These are phyloP conservation scores for Phylloporus rhodoxanthus DNA, from an alignment of 768 basidiomycete species.

Conservation along the genomic window DNA sequence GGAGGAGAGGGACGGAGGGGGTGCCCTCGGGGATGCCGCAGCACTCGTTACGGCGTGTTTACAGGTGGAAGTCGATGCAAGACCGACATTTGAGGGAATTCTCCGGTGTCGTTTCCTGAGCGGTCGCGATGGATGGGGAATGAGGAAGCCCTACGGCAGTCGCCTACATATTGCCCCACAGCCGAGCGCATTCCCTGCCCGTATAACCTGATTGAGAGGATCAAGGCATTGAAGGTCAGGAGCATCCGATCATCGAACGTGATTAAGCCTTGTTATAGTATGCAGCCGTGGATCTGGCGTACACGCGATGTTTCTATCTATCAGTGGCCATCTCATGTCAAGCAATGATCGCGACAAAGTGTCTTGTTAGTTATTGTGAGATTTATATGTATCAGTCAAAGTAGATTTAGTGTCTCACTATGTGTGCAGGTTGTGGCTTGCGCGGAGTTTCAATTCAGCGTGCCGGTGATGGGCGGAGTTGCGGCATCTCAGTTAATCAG, in stretches of 20 bases:
- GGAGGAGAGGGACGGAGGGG: slow-evolving; percentile 77
- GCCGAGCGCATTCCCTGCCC: slow-evolving; percentile 29
- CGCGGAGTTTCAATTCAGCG: slow-evolving; percentile 15
- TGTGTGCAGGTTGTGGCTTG: neutral
- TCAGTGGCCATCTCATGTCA: slow-evolving; percentile 9
- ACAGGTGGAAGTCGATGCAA: slow-evolving; percentile 64
- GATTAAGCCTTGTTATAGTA: slow-evolving; percentile 7
- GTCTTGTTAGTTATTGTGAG: neutral
- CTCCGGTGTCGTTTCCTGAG: slow-evolving; percentile 74
- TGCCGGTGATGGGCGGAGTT: slow-evolving; percentile 37
- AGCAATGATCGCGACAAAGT: slow-evolving; percentile 7
- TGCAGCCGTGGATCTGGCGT: slow-evolving; percentile 2
- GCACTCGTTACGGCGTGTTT: slow-evolving; percentile 81
- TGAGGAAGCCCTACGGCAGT: slow-evolving; percentile 30
- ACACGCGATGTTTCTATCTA: slow-evolving; percentile 6
- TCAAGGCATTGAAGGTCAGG: slow-evolving; percentile 6
- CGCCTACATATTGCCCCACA: slow-evolving; percentile 21
- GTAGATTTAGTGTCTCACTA: neutral
- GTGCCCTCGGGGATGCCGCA: slow-evolving; percentile 77
- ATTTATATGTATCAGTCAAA: neutral
- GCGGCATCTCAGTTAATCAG: slow-evolving; percentile 44
- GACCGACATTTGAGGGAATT: slow-evolving; percentile 84
- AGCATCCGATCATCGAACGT: neutral
- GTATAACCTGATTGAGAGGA: slow-evolving; percentile 20
- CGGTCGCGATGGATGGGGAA: slow-evolving; percentile 72